Evolutionary conservation across 2,329 filamentous ascomycete species (phyloP), one percentile per base, ranked within the genome.

Genomic region (Pseudogymnoascus sp.): DNA sequence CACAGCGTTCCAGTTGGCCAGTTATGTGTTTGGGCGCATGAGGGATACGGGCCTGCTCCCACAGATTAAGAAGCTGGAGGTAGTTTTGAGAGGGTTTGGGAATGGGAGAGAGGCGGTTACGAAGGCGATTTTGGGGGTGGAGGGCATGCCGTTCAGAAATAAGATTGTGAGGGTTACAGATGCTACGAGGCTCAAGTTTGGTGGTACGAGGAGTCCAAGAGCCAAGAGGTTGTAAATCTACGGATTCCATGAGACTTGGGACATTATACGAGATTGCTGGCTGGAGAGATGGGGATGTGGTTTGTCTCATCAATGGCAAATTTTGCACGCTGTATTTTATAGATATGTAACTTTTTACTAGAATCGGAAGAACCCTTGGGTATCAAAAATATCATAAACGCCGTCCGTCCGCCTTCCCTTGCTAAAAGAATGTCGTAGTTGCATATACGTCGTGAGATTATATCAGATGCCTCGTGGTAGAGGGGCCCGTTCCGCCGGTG

Each of bases 181-280:
- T 77, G 82, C 85, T 40, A 97, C 93, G 61, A 88, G 88, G 70
- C 76, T 97, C 75, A 99, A 99, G 80, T 96, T 97, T 80, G 94
- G 92, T 77, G 95, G 94, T 72, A 90, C 89, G 39, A 89, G 92
- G 76, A 93, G 91, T 79, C 84, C 83, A 74, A 90, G 87, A 74
- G 88, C 87, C 39, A 92, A 92, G 76, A 88, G 94, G 78, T 77
- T 97, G 78, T 52, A 52, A 15, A 18, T 84, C 85, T 76, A 88
- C 70, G 68, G 21, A 42, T 39, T 27, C 36, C 15, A 37, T 58
- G 37, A 45, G 29, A 40, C 29, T 29, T 29, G 25, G 42, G 25
- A 31, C 29, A 27, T 31, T 52, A 8, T 52, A 52, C 29, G 15
- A 15, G 45, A 31, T 13, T 13, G 45, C n/a, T 48, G 42, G 42